Evolutionary conservation across 768 basidiomycete species (phyloP).

Genomic region (Dacryopinax spathularia): DNA sequence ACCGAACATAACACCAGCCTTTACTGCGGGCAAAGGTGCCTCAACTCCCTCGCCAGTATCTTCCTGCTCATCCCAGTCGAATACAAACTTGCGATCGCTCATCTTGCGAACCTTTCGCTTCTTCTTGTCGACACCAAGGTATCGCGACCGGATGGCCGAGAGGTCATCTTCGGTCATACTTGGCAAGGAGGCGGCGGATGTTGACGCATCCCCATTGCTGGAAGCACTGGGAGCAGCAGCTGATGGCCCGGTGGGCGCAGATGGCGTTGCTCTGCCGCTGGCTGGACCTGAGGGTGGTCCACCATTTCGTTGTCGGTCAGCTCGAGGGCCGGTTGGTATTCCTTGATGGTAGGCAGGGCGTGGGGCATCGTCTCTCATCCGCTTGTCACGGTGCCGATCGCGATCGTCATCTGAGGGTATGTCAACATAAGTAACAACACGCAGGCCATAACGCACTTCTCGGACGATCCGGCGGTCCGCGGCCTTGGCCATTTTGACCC

Average conservation of each 20-base stretch:
- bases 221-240: conserved; percentile 34
- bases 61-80: conserved; percentile 96
- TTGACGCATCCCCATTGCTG: conserved; percentile 18
- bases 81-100: conserved; percentile 95
- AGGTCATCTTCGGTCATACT: conserved; percentile 73
- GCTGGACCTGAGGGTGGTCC: conserved; percentile 23
- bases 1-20: conserved; percentile 78
- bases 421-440: no score
- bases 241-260: conserved; percentile 28
- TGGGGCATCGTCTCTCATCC: conserved; percentile 24
- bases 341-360: conserved; percentile 39
- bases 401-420: conserved; percentile 31
- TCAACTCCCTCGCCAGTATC: conserved; percentile 43
- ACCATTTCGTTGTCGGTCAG: conserved; percentile 40
- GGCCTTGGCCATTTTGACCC: conserved; percentile 26
- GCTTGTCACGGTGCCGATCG: conserved; percentile 26
- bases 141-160: conserved; percentile 72
- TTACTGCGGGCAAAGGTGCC: conserved; percentile 4
- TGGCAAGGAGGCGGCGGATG: conserved; percentile 34
- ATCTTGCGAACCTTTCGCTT: conserved; percentile 89
- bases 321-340: conserved; percentile 74
- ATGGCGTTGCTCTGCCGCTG: conserved; percentile 23
- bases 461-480: conserved; percentile 30
- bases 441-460: conserved; percentile 12
- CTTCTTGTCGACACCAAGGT: conserved; percentile 88